phyloP scores from a whole-genome alignment of 2,329 filamentous ascomycete species.

The Zymoseptoria pseudotritici region DNA sequence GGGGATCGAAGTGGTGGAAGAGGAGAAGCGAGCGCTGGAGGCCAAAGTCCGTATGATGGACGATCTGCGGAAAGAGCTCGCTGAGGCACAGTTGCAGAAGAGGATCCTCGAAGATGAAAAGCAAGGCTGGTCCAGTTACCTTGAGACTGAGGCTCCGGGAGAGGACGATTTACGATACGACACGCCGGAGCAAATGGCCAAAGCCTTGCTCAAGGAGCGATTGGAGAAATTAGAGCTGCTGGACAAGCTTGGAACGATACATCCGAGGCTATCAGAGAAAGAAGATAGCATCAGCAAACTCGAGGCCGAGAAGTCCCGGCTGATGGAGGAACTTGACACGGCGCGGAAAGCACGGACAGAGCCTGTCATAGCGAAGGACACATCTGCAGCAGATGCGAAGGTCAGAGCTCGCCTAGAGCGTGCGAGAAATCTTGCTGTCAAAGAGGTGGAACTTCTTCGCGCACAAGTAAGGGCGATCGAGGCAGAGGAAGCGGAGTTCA shows the following conservation, averaged over 20 bases:
- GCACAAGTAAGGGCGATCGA: constrained; percentile 85
- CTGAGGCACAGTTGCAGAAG: constrained; percentile 72
- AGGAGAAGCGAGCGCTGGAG: constrained; percentile 82
- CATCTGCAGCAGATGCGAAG: constrained; percentile 51
- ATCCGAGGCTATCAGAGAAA: constrained; percentile 70
- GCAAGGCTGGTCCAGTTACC: constrained; percentile 75
- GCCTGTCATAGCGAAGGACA: constrained; percentile 5
- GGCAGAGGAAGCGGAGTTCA: constrained; percentile 78
- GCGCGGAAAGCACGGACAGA: constrained; percentile 39
- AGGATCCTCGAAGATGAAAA: constrained; percentile 85
- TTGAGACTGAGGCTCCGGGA: constrained; percentile 59
- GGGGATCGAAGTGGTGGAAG: constrained; percentile 87
- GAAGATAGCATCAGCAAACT: constrained; percentile 67
- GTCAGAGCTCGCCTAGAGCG: constrained; percentile 70
- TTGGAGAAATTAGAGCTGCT: constrained; percentile 72
- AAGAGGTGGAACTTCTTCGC: constrained; percentile 89
- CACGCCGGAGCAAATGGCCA: constrained; percentile 78
- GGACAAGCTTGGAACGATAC: constrained; percentile 69
- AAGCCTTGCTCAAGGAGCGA: constrained; percentile 74
- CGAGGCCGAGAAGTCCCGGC: constrained; percentile 58
- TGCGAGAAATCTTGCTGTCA: constrained; percentile 75
- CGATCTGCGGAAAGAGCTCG: constrained; percentile 65
- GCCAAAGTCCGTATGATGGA: constrained; percentile 69
- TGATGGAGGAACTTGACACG: constrained; percentile 65
- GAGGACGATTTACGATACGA: constrained; percentile 67